Base-by-base conservation (phyloP, 768 basidiomycete species). In the Pleurotus cornucopiae region DNA sequence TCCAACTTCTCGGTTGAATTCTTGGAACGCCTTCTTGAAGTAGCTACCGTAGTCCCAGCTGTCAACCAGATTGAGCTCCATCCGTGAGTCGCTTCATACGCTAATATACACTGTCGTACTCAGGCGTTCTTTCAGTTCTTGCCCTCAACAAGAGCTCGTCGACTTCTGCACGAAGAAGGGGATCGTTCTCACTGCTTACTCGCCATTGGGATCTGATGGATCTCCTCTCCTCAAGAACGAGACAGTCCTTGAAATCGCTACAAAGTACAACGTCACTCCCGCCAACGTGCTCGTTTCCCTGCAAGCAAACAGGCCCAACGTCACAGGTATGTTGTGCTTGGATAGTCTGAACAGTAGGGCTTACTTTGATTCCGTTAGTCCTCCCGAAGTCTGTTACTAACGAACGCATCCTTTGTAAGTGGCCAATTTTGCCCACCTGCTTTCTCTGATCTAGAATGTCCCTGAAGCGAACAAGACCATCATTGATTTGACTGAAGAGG, bases 1-100 rank as follows among this genome's bases (percentile, higher is more conserved):
- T 85, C 84, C 53, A 93, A 92, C 76, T 83, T 86, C 66, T 85
- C 82, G 6, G 74, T 85, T 46, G 69, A 80, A 40, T 88, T 76
- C 69, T 69, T 93, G 40, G 76, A 85, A 57, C 73, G 81, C 41
- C 75, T 92, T 18, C 72, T 89, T 41, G 76, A 76, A 59, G 73
- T 77, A 39, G 76, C 81, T 53, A 69, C 71, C n/a, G 74, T 86
- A 41, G 70, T 86, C 37, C 90, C 89, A 13, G 89, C 88, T 0
- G 84, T 85, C 25, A 91, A 91, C 73, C 91, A 94, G 72, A 79
- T 93, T 56, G 88, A 88, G 68, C 73, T 84, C 37, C 88, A 89
- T 66, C 85, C 88, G 75, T 86, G 67, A 56, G 80, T 73, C 45
- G 54, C 37, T 43, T 23, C 9, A 6, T 4, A 46, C 2, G n/a